Base-by-base conservation (phyloP, 2,329 filamentous ascomycete genomes). In the Paraconiothyrium brasiliense region DNA sequence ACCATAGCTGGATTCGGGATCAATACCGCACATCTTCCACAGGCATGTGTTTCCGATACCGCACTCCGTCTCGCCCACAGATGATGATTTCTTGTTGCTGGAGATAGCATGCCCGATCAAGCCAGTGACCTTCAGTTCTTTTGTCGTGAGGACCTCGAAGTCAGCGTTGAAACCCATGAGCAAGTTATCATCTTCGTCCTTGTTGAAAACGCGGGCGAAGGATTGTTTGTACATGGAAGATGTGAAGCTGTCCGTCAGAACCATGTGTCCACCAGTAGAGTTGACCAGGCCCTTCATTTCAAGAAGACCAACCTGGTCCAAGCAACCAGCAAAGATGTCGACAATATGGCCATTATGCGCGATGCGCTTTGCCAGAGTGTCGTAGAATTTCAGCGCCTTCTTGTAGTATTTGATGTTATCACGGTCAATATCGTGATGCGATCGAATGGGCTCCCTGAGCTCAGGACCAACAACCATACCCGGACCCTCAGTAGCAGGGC, bases 391-490 rank as follows among this genome's bases (percentile, higher is more conserved):
- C 54, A 97, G 82, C 24, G 95, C 95, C 83, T 99, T 99, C 86
- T 99, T 99, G 83, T 97, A 98, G 82, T 98, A 97, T 81, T 99
- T 99, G 83, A 97, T 97, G 78, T 97, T 97, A 80, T 99, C 95
- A 60, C 94, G 89, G 78, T 99, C 95, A 79, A 99, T 99, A 74
- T 99, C 95, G 80, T 99, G 95, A 81, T 99, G 95, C 46, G 94
- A 98, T 75, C 95, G 91, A 68, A 99, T 98, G 10, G 96, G 93
- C 78, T 99, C 95, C 78, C 94, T 91, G 67, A 99, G 84, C 81
- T 99, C 95, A 27, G 95, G 92, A 2, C 94, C 94, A 76, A 99
- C 95, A 35, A 99, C 95, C 87, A 97, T 93, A 63, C 95, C 95
- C 11, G 95, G 95, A 1, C 95, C 95, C 80, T 99, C 95, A 0